Evolutionary conservation across 139 green algal species (phyloP).

Genomic region (Trebouxia sp.): DNA sequence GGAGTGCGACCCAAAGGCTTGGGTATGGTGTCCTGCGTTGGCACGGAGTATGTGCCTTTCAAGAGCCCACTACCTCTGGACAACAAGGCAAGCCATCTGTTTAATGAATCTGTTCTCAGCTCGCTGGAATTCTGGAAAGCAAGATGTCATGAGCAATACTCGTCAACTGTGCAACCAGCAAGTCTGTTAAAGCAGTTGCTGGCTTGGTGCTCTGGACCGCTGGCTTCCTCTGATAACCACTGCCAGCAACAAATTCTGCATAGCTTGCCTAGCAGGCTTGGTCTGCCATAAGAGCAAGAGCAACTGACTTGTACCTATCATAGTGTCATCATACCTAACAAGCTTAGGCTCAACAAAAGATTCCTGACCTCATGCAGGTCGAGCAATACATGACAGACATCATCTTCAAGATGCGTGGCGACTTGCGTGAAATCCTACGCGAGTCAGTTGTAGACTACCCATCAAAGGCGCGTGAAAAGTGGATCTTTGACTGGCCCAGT

Average conservation of each 20-base stretch:
- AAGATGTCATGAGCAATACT: background rate
- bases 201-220: background rate
- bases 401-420: constrained; percentile 81
- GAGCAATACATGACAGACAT: constrained; percentile 90
- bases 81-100: constrained; percentile 65
- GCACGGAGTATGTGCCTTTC: constrained; percentile 78
- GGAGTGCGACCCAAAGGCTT: constrained; percentile 66
- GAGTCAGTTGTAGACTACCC: constrained; percentile 77
- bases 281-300: background rate
- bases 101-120: background rate
- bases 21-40: constrained; percentile 87
- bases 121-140: background rate
- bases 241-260: background rate
- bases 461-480: constrained; percentile 73
- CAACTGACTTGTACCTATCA: background rate
- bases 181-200: background rate
- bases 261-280: background rate
- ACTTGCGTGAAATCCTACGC: constrained; percentile 74
- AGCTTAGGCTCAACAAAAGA: too few relatives aligned
- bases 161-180: background rate
- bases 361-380: constrained; percentile 48
- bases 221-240: too few relatives aligned
- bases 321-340: too few relatives aligned
- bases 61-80: constrained; percentile 69
- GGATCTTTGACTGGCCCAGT: constrained; percentile 84